Percentiles rank a stretch among this genome's conserved stretches.
Evolutionary conservation across 2,329 filamentous ascomycete genomes (phyloP).

Genomic region (Neonectria punicea): DNA sequence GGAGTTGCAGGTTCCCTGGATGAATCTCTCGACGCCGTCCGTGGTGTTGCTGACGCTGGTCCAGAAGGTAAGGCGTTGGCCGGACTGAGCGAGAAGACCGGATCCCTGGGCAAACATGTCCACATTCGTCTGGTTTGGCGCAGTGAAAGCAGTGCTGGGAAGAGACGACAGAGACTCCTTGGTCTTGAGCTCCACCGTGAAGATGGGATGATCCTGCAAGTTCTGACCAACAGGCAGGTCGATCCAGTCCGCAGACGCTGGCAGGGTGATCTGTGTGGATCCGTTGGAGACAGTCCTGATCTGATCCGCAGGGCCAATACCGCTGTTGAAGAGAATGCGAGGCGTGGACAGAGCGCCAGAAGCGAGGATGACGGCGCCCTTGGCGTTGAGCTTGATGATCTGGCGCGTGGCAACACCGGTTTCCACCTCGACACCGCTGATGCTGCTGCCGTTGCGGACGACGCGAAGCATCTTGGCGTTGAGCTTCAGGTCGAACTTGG

Average conservation of each 20-base stretch:
- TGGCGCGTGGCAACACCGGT: constrained; percentile 60
- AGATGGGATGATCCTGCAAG: constrained; percentile 65
- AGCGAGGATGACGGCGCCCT: constrained; percentile 67
- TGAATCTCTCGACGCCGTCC: constrained; percentile 51
- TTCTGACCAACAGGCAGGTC: constrained; percentile 68
- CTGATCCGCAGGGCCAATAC: constrained; percentile 73
- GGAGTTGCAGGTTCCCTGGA: constrained; percentile 59
- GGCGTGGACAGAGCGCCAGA: constrained; percentile 76
- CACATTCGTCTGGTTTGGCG: constrained; percentile 42
- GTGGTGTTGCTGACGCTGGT: constrained; percentile 52
- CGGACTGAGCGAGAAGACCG: constrained; percentile 56
- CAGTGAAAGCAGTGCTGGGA: constrained; percentile 32
- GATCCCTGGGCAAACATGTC: constrained; percentile 48
- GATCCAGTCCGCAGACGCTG: constrained; percentile 63
- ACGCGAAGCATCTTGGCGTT: constrained; percentile 75
- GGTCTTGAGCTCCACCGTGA: constrained; percentile 51
- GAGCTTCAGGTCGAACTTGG: constrained; percentile 74
- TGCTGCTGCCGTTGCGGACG: constrained; percentile 68
- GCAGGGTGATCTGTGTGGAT: constrained; percentile 62
- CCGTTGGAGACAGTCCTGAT: constrained; percentile 62
- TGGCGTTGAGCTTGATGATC: constrained; percentile 40
- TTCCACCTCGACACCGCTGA: constrained; percentile 76
- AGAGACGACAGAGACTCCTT: constrained; percentile 53
- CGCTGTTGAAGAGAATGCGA: constrained; percentile 68
- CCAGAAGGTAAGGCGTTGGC: constrained; percentile 61